phyloP scores from a whole-genome alignment of 176 grass and related monocot species.

The Cymbopogon citratus region DNA sequence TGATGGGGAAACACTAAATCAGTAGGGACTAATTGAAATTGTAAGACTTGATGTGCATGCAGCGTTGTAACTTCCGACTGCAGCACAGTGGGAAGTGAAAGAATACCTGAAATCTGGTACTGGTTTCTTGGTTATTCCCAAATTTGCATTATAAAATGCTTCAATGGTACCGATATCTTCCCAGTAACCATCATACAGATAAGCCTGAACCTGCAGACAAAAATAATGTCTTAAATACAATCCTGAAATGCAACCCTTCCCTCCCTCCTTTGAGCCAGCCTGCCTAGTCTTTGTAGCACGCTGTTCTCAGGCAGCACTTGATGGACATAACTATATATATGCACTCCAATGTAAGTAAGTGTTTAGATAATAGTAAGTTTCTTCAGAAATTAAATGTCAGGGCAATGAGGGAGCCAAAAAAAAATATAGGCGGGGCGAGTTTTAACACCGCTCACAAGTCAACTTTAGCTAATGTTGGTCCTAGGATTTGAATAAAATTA shows the following conservation, averaged over 20 bases:
- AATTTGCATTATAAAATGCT: conserved; percentile 87
- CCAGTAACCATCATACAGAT: conserved; percentile 96
- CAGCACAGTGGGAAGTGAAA: background rate
- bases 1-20: conserved; percentile 26
- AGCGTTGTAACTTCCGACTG: background rate
- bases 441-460: too few relatives aligned
- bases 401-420: too few relatives aligned
- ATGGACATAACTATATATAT: background rate
- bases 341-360: background rate
- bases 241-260: background rate
- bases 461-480: too few relatives aligned
- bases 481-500: too few relatives aligned
- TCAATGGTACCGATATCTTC: conserved; percentile 96
- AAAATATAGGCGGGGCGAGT: too few relatives aligned
- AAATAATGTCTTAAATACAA: background rate
- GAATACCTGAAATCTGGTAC: conserved; percentile 90
- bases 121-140: conserved; percentile 96
- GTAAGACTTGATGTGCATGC: background rate
- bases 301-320: conserved; percentile 15
- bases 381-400: background rate
- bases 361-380: background rate
- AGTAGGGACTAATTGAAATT: conserved; percentile 19
- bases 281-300: background rate
- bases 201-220: conserved; percentile 77
- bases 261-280: background rate